Evolutionary conservation across 768 basidiomycete species (phyloP), one percentile per base, ranked within the genome.

Genomic region (Auriscalpium vulgare): DNA sequence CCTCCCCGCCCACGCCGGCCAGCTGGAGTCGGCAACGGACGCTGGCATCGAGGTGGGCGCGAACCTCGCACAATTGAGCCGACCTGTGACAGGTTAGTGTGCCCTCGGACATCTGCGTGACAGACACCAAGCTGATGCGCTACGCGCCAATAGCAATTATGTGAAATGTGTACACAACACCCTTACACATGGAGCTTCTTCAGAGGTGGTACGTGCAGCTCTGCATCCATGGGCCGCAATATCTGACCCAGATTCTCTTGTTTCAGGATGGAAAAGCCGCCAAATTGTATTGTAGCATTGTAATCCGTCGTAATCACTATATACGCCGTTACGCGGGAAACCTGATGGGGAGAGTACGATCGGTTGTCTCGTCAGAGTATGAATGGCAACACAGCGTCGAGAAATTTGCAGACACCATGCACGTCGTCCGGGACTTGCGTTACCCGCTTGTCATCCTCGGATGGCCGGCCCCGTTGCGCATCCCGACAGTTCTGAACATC

Each of bases 1-100:
- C n/a, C 83, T 71, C 62, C 66, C 61, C 7, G 56, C 50, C 9
- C 70, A 79, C 54, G 75, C 77, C 2, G 69, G 74, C 10, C 62
- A 65, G 23, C 68, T 78, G 21, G 57, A 72, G 36, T 82, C 82
- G 1, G 68, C 76, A 10, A 82, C 79, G 1, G 69, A 74, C 38
- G 65, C 54, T 11, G 75, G 77, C 23, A 61, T 74, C 2, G 61
- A 67, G n/a, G 59, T 80, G 19, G 59, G 70, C 35, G 81, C 83
- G 63, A 83, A 83, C 60, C 83, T 83, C 55, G 74, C 81, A 4
- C 81, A 83, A 65, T 81, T 13, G 83, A 85, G 54, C 69, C 73
- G 1, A 83, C 80, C 1, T 60, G 66, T 8, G 71, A 82, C 61
- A 64, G 59, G 79, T 78, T 57, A 51, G 71, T 59, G 40, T 45